Base-by-base conservation (phyloP, 2,329 filamentous ascomycete genomes). In the Cladophialophora bantiana region DNA sequence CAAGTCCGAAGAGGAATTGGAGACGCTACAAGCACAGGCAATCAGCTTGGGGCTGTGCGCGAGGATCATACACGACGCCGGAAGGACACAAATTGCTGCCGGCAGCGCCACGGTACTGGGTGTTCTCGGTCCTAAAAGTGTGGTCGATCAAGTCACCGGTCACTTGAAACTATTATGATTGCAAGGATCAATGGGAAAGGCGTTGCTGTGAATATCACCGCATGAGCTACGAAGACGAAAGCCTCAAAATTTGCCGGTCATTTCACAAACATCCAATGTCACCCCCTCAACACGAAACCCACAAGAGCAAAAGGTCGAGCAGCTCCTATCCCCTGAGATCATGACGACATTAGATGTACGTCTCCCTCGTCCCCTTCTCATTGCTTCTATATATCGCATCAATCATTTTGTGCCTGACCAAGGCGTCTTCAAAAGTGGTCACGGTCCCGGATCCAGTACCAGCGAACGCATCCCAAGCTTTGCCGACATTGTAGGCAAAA, bases 61-160 rank as follows among this genome's bases (percentile, higher is more conserved):
- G 61, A 90, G 94, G 78, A 89, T 97, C 61, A 94, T 99, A 72
- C 89, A 92, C 75, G 95, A 99, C 80, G 95, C 95, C n/a, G 95
- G 95, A 13, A 87, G 95, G 68, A 99, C 95, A 54, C 95, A 99
- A 86, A 98, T 99, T 78, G 94, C 93, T 60, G 89, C 91, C 52
- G 94, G 95, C 18, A 97, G 93, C 78, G 86, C 92, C 78, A 99
- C 95, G 0, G 95, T 99, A 50, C 82, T 99, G 59, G 95, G 95
- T 0, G 88, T 94, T 38, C 80, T 88, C 66, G 94, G 90, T 32
- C 94, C 94, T 0, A 94, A 90, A 83, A 94, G 91, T 74, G 82
- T 94, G 64, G 89, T 99, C 58, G 93, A 99, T 77, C 82, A 90
- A 78, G 88, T 99, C 68, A 97, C 94, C 4, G 92, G 93, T 1